These are phyloP conservation scores for Solanum sparsipilum DNA, from an alignment of 257 asterid species.

Conservation along the genomic window DNA sequence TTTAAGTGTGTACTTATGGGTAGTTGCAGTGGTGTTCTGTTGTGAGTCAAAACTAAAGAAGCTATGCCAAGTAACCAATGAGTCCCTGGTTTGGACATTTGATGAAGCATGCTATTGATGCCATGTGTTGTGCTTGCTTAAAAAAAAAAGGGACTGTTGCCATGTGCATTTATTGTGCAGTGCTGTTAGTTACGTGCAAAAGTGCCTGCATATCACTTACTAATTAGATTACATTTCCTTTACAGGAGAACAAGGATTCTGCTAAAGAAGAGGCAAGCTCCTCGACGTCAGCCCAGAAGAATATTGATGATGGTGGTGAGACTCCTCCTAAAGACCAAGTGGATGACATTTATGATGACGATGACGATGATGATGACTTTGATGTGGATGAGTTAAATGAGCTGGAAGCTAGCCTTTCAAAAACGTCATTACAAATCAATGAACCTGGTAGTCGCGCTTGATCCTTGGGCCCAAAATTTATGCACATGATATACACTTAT, in stretches of 20 bases:
- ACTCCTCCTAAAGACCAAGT: constrained; percentile 1
- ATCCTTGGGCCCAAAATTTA: not conserved
- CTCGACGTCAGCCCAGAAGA: constrained; percentile 34
- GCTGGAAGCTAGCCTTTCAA: constrained; percentile 79
- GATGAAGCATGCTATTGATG: not conserved
- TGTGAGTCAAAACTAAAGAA: not conserved
- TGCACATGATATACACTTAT: not conserved
- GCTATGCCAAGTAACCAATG: not conserved
- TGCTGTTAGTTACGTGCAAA: not conserved
- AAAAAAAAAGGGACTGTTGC: not conserved
- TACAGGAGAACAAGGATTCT: constrained; percentile 46
- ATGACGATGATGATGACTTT: constrained; percentile 66
- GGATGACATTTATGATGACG: constrained; percentile 29
- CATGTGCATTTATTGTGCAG: not conserved
- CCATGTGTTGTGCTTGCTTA: not conserved
- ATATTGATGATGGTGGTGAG: constrained; percentile 19
- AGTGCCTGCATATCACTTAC: not conserved
- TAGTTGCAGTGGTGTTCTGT: not conserved
- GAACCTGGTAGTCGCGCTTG: constrained; percentile 25
- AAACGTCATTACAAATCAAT: constrained; percentile 58
- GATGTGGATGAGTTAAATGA: constrained; percentile 82
- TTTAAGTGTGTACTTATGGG: not conserved
- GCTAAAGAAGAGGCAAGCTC: constrained; percentile 48
- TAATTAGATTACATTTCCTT: not conserved
- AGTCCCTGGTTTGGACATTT: not conserved